Conservation (phyloP, 1,284 basidiomycete genomes). For the Sparassis latifolia region DNA sequence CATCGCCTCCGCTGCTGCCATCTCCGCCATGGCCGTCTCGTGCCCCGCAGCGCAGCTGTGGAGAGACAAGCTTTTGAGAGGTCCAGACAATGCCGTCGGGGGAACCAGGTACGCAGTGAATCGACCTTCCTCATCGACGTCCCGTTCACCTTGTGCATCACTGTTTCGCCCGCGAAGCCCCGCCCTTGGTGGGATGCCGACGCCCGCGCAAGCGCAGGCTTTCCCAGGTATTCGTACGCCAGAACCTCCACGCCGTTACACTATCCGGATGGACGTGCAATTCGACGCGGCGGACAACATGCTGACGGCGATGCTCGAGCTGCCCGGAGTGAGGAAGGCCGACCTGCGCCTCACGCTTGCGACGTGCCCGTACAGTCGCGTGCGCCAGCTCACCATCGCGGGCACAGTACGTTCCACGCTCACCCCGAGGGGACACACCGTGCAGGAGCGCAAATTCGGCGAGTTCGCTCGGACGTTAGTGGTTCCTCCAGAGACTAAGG, state of each 20-base stretch:
- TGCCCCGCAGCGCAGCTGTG: slow-evolving; percentile 18
- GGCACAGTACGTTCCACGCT: slow-evolving; percentile 35
- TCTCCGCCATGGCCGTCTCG: slow-evolving; percentile 14
- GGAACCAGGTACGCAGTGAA: no score
- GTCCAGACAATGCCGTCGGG: background rate
- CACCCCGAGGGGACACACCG: slow-evolving; percentile 24
- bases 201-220: slow-evolving; percentile 1
- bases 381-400: slow-evolving; percentile 47
- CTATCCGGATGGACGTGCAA: slow-evolving; percentile 49
- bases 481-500: slow-evolving; percentile 53
- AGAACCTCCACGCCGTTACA: slow-evolving; percentile 14
- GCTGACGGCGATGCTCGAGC: slow-evolving; percentile 52
- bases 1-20: slow-evolving; percentile 6
- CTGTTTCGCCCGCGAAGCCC: background rate
- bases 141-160: background rate
- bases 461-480: slow-evolving; percentile 44
- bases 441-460: slow-evolving; percentile 48
- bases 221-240: background rate
- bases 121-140: background rate
- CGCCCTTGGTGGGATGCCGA: background rate
- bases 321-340: slow-evolving; percentile 51
- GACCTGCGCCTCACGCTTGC: slow-evolving; percentile 49
- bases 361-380: slow-evolving; percentile 46
- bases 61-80: slow-evolving; percentile 12
- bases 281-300: slow-evolving; percentile 37